Base-by-base conservation (phyloP, 1,284 basidiomycete species). In the Ustilago trichophora region DNA sequence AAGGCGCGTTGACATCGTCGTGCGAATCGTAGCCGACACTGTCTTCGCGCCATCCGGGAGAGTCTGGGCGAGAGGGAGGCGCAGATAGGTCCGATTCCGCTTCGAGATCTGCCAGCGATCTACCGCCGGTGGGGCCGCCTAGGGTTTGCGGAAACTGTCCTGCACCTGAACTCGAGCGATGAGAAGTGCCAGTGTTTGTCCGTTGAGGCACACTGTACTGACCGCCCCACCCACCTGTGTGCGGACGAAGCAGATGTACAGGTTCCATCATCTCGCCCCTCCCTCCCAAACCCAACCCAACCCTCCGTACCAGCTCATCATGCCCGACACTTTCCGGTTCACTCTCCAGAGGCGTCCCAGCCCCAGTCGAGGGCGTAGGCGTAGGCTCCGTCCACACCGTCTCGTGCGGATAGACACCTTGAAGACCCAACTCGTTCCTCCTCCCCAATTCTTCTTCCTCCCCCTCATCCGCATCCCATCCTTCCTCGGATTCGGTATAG, bases 381-480 rank as follows among this genome's bases (percentile, higher is more conserved):
- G 62, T 66, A 1, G 57, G 49, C 38, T 58, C 35, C 8, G 49
- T 36, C 68, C 68, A 71, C 5, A 66, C 26, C 0, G 58, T 66
- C 34, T 71, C 62, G 27, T 62, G 62, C n/a, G 68, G 63, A 44
- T 65, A 63, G n/a, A 63, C 57, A 19, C 68, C 62, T 42, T 60
- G 45, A n/a, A 71, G 42, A 7, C 62, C 60, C 18, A 70, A 51
- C 60, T 70, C 60, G 35, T 70, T 65, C 7, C 41, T 45, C 16
- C n/a, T n/a, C n/a, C n/a, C n/a, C n/a, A n/a, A n/a, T n/a, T n/a
- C n/a, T n/a, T n/a, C n/a, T n/a, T n/a, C n/a, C n/a, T n/a, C n/a
- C n/a, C 42, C 47, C n/a, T 18, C 26, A 24, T 35, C 29, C 0
- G 32, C 21, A 37, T 57, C 49, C 57, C 60, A 70, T 9, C 46